Evolutionary conservation across 257 asterid species (phyloP).

Genomic region (Apocynum venetum): DNA sequence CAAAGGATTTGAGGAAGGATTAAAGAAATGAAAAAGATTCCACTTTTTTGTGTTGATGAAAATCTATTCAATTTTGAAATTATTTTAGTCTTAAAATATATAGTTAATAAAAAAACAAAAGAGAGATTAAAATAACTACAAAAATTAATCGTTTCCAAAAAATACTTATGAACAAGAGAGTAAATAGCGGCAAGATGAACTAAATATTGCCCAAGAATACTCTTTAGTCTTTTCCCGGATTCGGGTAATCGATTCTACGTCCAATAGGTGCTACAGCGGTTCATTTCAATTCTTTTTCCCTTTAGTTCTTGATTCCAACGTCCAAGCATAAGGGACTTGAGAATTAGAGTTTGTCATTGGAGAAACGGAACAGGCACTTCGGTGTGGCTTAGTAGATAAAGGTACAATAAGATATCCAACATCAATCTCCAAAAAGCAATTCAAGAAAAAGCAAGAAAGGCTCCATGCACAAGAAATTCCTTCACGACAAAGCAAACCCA

Average conservation of each 20-base stretch:
- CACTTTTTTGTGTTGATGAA: background rate
- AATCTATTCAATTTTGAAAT: background rate
- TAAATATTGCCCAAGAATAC: background rate
- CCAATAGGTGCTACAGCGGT: background rate
- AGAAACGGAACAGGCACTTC: background rate
- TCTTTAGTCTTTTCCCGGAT: background rate
- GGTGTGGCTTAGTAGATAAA: background rate
- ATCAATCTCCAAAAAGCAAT: background rate
- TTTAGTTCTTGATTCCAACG: background rate
- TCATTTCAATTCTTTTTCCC: background rate
- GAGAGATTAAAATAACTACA: background rate
- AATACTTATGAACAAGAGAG: background rate
- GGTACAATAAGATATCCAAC: background rate
- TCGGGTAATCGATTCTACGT: background rate
- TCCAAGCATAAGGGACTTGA: background rate
- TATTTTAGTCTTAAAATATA: background rate
- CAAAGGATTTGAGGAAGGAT: background rate
- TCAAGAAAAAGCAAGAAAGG: background rate
- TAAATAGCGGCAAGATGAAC: background rate
- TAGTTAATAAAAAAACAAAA: background rate
- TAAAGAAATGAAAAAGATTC: constrained; percentile 1
- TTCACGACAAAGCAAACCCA: constrained; percentile 1
- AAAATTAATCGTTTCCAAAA: background rate
- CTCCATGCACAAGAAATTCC: constrained; percentile 3
- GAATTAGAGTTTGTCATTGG: background rate